phyloP scores from a whole-genome alignment of 768 basidiomycete genomes.

The Gloeophyllum trabeum region DNA sequence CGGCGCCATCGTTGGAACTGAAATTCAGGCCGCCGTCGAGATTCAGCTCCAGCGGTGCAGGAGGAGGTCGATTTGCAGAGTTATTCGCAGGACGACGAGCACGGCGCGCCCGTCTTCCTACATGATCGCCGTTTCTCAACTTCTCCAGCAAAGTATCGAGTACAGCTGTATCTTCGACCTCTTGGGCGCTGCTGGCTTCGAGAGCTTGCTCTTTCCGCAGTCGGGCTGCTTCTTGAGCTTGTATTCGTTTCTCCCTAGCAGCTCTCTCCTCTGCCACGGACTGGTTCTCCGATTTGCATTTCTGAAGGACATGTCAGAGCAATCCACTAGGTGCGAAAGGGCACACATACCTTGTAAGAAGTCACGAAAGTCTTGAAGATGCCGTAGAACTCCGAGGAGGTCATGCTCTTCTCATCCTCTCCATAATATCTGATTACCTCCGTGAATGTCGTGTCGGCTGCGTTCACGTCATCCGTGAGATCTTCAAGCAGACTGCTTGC shows the following conservation, averaged over 20 bases:
- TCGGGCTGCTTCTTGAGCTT: conserved; percentile 52
- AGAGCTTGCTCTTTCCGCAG: conserved; percentile 38
- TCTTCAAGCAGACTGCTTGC: conserved; percentile 72
- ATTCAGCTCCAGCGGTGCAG: conserved; percentile 22
- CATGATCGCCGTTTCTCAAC: conserved; percentile 57
- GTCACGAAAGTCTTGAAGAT: conserved; percentile 96
- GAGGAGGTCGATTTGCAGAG: conserved; percentile 15
- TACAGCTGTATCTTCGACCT: conserved; percentile 41
- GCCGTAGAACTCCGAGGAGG: conserved; percentile 88
- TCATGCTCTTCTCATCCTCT: conserved; percentile 81
- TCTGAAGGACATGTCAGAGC: conserved; percentile 31
- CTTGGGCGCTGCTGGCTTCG: conserved; percentile 27
- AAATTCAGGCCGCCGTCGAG: conserved; percentile 19
- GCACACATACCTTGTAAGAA: conserved; percentile 63
- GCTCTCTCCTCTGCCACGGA: conserved; percentile 59
- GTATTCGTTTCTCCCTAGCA: conserved; percentile 58
- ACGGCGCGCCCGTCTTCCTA: conserved; percentile 44
- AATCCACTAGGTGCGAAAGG: not conserved
- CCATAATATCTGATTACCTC: conserved; percentile 89
- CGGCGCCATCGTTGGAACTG: conserved; percentile 24
- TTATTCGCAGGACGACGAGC: conserved; percentile 31
- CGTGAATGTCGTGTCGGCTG: conserved; percentile 72
- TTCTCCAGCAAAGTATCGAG: conserved; percentile 66
- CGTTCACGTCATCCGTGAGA: conserved; percentile 76
- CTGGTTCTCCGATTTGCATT: conserved; percentile 79